Evolutionary conservation across 345 rosid species (phyloP), one percentile per base, ranked within the genome.

Genomic region (Brassica nigra): DNA sequence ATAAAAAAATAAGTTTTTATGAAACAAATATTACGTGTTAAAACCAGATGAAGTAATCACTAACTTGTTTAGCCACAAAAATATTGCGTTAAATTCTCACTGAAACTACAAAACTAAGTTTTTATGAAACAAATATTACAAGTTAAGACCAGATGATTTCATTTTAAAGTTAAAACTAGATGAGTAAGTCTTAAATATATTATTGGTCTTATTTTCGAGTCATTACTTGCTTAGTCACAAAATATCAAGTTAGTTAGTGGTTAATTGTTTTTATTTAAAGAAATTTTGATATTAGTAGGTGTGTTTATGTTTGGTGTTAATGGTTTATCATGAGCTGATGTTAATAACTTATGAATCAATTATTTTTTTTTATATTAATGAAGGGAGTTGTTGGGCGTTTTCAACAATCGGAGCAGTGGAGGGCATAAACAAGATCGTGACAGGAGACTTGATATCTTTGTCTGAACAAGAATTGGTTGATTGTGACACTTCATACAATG

Each of bases 321-420:
- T 23, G 73, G 6, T 30, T 18, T 57, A 29, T 54, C 59, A 1
- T 54, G 37, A 14, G 55, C 31, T 68, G 16, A 66, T 57, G 42
- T 36, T 66, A 61, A 61, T 68, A 62, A 70, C 9, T 61, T 59
- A 30, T 49, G 2, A 31, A 47, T 15, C 66, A 18, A 74, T 36
- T 75, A 8, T 20, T 23, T 57, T 52, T 1, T 66, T 0, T 49
- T 20, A 16, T 55, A 66, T 39, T 66, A 66, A 73, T 73, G 34
- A 75, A 89, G 98, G 97, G 78, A 92, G 97, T 80, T 94, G 97
- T 78, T 92, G 98, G 98, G 98, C 97, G 12, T 94, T 94, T 79
- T 92, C 97, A 28, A 78, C 98, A 0, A 80, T 92, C 3, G 94
- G 94, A 15, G 90, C 96, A 2, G 93, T 94, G 75, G 97, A 94